Conservation (phyloP, 2,329 filamentous ascomycete species). For the Nemania diffusa region DNA sequence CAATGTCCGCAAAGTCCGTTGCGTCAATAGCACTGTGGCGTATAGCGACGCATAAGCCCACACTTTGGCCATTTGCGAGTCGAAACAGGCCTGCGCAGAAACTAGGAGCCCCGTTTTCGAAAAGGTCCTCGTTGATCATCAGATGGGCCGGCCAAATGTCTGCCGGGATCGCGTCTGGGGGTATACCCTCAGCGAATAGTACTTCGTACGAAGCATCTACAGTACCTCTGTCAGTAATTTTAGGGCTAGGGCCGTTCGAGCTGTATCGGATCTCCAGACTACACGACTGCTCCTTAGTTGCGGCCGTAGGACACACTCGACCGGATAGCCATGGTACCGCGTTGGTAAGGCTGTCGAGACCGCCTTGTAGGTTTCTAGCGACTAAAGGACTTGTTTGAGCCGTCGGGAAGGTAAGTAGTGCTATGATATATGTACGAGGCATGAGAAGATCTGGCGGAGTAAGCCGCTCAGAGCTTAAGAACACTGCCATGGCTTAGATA, state of each 20-base stretch:
- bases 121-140: slow-evolving; percentile 16
- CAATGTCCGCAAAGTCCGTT: slow-evolving; percentile 7
- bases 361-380: background rate
- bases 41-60: background rate
- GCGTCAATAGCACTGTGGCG: slow-evolving; percentile 10
- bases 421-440: slow-evolving; percentile 6
- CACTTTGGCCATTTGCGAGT: background rate
- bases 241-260: background rate
- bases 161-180: background rate
- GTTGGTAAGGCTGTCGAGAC: background rate
- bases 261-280: slow-evolving; percentile 8
- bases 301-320: background rate
- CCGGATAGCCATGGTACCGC: slow-evolving; percentile 8
- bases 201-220: slow-evolving; percentile 3
- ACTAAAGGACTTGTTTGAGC: background rate
- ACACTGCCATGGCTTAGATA: slow-evolving; percentile 1
- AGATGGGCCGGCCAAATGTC: background rate
- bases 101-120: background rate
- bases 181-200: background rate
- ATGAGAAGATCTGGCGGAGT: slow-evolving; percentile 8
- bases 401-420: background rate
- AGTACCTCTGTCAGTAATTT: background rate
- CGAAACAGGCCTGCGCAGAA: slow-evolving; percentile 6
- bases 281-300: background rate
- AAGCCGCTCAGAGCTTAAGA: background rate